phyloP scores from a whole-genome alignment of 306 rosid species.

The Spatholobus suberectus region DNA sequence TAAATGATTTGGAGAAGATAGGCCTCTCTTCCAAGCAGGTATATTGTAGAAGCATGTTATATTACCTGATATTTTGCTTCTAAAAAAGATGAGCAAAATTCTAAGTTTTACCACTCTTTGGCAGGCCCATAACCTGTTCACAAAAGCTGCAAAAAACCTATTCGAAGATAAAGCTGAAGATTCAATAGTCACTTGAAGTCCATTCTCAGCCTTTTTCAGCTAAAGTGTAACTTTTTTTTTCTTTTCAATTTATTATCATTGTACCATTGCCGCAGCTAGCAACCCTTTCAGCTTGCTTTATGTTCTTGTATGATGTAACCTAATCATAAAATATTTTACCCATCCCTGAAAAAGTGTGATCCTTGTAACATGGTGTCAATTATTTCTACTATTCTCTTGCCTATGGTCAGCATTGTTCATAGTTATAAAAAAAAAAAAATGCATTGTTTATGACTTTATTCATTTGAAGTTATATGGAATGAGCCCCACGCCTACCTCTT shows the following conservation, averaged over 20 bases:
- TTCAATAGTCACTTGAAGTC: conserved; percentile 41
- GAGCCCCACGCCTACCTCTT: not conserved
- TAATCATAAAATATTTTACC: not conserved
- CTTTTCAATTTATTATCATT: not conserved
- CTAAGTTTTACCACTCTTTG: not conserved
- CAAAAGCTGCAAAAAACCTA: conserved; percentile 67
- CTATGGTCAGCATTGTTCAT: not conserved
- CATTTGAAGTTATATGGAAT: not conserved
- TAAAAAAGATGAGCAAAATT: not conserved
- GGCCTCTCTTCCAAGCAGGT: conserved; percentile 97
- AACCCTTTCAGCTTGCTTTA: conserved; percentile 39
- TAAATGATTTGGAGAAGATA: conserved; percentile 84
- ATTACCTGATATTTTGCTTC: not conserved
- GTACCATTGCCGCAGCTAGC: conserved; percentile 41
- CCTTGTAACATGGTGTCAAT: not conserved
- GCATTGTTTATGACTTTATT: not conserved
- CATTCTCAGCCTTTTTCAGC: not conserved
- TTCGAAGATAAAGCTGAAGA: conserved; percentile 60
- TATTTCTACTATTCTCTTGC: not conserved
- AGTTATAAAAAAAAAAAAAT: too few species aligned
- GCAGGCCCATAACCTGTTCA: conserved; percentile 75
- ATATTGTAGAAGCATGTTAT: not conserved
- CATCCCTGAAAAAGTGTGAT: conserved; percentile 12
- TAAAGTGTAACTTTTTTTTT: conserved; percentile 25
- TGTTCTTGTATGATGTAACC: conserved; percentile 35